These are phyloP conservation scores for Geosmithia flava DNA, from an alignment of 2,329 filamentous ascomycete species.

Conservation along the genomic window DNA sequence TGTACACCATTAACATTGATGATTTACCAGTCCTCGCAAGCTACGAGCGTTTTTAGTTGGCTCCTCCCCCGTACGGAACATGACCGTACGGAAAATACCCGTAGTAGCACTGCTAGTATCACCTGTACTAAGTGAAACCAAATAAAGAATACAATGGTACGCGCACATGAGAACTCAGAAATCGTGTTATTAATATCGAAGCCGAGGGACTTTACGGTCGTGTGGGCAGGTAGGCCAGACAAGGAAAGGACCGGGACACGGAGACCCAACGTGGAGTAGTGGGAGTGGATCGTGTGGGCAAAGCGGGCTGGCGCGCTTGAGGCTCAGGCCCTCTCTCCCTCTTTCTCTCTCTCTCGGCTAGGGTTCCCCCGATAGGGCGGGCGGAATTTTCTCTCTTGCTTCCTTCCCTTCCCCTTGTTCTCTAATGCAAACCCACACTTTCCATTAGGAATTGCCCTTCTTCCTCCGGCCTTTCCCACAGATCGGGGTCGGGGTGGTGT, in stretches of 20 bases:
- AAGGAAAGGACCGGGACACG: neutral
- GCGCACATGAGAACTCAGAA: neutral
- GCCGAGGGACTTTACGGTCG: neutral
- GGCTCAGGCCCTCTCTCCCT: neutral
- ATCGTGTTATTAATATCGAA: neutral
- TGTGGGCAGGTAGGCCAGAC: neutral
- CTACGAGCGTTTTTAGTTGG: too few relatives aligned
- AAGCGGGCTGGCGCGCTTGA: neutral
- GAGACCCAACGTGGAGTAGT: neutral
- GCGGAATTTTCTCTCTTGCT: neutral
- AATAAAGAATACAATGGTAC: neutral
- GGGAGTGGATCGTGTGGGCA: neutral
- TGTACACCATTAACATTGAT: too few relatives aligned
- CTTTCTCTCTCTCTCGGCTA: neutral
- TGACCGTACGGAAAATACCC: neutral
- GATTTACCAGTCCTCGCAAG: too few relatives aligned
- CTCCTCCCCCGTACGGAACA: too few relatives aligned
- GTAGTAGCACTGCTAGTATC: neutral
- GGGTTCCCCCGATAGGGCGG: neutral
- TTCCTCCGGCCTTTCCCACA: neutral
- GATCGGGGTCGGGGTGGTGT: neutral
- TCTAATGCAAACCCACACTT: neutral
- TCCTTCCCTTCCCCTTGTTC: neutral
- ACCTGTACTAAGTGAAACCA: neutral
- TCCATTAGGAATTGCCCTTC: neutral